phyloP scores from a whole-genome alignment of 805 yeast genomes.

The Yarrowia divulgata region DNA sequence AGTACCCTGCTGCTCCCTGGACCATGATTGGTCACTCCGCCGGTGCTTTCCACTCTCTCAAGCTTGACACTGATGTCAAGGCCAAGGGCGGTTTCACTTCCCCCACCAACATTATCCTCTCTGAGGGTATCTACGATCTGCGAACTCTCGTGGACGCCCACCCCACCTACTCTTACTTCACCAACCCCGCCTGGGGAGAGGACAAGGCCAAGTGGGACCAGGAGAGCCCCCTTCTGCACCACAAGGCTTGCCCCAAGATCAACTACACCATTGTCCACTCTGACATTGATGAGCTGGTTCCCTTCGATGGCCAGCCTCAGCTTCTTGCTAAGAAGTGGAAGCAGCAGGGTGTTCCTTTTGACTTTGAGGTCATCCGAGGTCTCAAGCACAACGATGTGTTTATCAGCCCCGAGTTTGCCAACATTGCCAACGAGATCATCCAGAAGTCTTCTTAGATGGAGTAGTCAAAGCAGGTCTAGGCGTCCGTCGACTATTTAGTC shows the following conservation, averaged over 20 bases:
- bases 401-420: constrained; percentile 53
- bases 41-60: constrained; percentile 73
- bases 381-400: constrained; percentile 70
- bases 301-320: constrained; percentile 56
- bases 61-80: constrained; percentile 49
- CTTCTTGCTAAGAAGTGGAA: constrained; percentile 36
- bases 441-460: constrained; percentile 15
- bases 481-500: neutral
- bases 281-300: constrained; percentile 68
- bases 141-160: constrained; percentile 62
- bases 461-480: neutral
- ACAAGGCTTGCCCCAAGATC: constrained; percentile 19
- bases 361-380: constrained; percentile 42
- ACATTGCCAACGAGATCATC: constrained; percentile 40
- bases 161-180: constrained; percentile 64
- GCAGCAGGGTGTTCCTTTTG: constrained; percentile 40
- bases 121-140: constrained; percentile 75
- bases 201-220: constrained; percentile 46
- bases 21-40: constrained; percentile 77
- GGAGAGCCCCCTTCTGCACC: constrained; percentile 44
- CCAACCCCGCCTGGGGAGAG: constrained; percentile 63
- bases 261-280: constrained; percentile 64
- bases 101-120: constrained; percentile 7
- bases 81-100: constrained; percentile 1
- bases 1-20: constrained; percentile 47